These are phyloP conservation scores for Takashimella tepidaria DNA, from an alignment of 1,284 basidiomycete genomes.

Conservation along the genomic window DNA sequence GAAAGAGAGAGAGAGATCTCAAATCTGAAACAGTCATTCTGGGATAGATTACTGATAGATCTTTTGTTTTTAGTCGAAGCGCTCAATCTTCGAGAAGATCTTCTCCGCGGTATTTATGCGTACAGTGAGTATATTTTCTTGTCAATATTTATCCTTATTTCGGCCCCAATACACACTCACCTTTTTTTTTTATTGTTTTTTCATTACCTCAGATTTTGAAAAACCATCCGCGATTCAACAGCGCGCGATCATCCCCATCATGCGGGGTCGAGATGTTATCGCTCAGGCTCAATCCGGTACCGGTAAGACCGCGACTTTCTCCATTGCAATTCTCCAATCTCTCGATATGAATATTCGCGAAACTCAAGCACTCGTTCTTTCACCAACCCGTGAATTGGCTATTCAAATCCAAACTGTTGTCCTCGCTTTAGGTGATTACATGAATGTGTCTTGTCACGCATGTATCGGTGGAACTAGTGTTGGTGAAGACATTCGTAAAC, in stretches of 20 bases:
- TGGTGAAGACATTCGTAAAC: conserved; percentile 96
- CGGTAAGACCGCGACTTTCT: conserved; percentile 99
- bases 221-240: conserved; percentile 99
- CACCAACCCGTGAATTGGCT: conserved; percentile 89
- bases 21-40: too few species aligned
- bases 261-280: conserved; percentile 91
- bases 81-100: conserved; percentile 89
- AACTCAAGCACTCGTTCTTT: conserved; percentile 93
- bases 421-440: conserved; percentile 94
- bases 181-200: neutral
- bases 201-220: conserved; percentile 75
- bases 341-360: conserved; percentile 95
- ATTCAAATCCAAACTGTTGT: conserved; percentile 99
- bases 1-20: neutral
- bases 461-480: conserved; percentile 98
- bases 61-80: conserved; percentile 66
- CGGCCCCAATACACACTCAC: too few species aligned
- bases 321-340: conserved; percentile 84
- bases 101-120: conserved; percentile 94
- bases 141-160: too few species aligned
- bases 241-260: conserved; percentile 93
- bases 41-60: neutral
- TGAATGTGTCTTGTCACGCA: conserved; percentile 99
- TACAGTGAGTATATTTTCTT: conserved; percentile 89
- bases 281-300: conserved; percentile 99